These are phyloP conservation scores for Schoenoplectus tabernaemontani DNA, from an alignment of 202 grass and related monocot species.

Conservation along the genomic window DNA sequence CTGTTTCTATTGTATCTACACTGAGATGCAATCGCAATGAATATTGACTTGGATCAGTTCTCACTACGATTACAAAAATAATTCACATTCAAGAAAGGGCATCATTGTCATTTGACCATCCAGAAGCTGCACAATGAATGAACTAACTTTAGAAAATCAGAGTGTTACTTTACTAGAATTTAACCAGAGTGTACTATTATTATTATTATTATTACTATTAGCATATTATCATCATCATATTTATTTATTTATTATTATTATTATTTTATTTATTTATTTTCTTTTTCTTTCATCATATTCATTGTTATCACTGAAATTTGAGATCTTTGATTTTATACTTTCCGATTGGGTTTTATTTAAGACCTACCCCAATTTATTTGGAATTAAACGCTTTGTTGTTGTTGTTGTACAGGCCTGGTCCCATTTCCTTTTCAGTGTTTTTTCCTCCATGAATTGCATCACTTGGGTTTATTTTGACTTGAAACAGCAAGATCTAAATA, in stretches of 20 bases:
- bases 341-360: no score
- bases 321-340: no score
- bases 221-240: no score
- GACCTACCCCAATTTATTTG: no score
- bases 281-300: no score
- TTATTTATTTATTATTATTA: no score
- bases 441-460: not conserved
- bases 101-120: not conserved
- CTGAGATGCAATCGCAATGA: not conserved
- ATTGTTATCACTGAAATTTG: no score
- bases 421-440: not conserved
- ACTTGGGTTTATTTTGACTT: not conserved
- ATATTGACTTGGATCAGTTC: not conserved
- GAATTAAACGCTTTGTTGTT: no score
- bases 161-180: not conserved
- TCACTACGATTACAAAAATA: not conserved
- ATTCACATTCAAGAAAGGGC: not conserved
- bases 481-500: not conserved
- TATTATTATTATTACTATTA: no score
- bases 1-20: slow-evolving; percentile 22
- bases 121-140: not conserved
- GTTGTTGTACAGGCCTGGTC: not conserved
- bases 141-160: not conserved
- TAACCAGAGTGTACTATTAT: no score
- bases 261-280: no score